Percentiles rank a stretch among this genome's conserved stretches.
Evolutionary conservation across 768 basidiomycete genomes (phyloP).

Genomic region (Fomitopsis serialis): DNA sequence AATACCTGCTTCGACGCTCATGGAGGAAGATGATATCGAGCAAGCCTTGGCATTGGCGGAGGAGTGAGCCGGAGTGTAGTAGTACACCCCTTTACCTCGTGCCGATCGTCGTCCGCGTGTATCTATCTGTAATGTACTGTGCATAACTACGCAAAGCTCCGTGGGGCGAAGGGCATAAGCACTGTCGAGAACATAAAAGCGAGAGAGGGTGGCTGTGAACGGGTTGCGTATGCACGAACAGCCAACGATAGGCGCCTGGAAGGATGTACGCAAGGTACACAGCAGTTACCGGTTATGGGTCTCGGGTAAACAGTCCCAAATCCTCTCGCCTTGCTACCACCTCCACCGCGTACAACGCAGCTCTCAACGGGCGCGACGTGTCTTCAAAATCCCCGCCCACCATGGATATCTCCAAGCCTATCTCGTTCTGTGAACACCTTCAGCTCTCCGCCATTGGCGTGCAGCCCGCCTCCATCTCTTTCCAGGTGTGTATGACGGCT

Average conservation of each 20-base stretch:
- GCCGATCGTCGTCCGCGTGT: neutral
- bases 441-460: conserved; percentile 95
- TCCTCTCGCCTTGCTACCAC: conserved; percentile 5
- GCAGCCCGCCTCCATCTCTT: conserved; percentile 95
- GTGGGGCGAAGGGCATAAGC: neutral
- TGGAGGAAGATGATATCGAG: conserved; percentile 64
- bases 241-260: neutral
- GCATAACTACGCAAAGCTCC: neutral
- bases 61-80: conserved; percentile 32
- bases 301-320: conserved; percentile 14
- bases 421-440: conserved; percentile 84
- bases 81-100: neutral
- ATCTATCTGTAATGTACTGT: neutral
- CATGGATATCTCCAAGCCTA: conserved; percentile 58
- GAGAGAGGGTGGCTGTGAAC: neutral
- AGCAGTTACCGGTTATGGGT: conserved; percentile 9
- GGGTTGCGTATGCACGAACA: neutral
- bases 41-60: conserved; percentile 66
- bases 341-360: conserved; percentile 16
- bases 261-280: neutral
- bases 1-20: conserved; percentile 47
- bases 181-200: neutral
- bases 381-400: conserved; percentile 13
- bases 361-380: conserved; percentile 22
- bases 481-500: conserved; percentile 67